Percentiles rank a stretch among this genome's conserved stretches.
Conservation (phyloP, 2,329 filamentous ascomycete species). For the Exophiala mesophila region DNA sequence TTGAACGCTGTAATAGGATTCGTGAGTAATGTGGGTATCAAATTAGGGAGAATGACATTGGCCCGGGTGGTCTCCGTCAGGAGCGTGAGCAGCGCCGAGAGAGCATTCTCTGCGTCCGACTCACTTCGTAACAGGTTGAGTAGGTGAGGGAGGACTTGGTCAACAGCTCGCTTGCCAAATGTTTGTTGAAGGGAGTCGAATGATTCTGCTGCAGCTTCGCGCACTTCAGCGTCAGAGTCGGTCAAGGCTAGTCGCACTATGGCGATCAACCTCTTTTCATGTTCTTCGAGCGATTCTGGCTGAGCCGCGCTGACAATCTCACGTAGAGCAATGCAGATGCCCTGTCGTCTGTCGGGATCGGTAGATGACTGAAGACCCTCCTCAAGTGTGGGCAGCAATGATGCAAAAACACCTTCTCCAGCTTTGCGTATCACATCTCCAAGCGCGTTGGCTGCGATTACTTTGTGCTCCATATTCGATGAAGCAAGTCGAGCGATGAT, state of each 20-base stretch:
- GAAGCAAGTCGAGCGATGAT: slow-evolving; percentile 91
- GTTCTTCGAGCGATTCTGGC: slow-evolving; percentile 82
- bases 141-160: slow-evolving; percentile 89
- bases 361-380: slow-evolving; percentile 83
- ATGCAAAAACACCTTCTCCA: slow-evolving; percentile 86
- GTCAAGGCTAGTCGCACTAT: slow-evolving; percentile 90
- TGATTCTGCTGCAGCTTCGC: slow-evolving; percentile 92
- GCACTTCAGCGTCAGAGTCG: slow-evolving; percentile 81
- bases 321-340: slow-evolving; percentile 91
- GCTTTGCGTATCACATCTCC: slow-evolving; percentile 96
- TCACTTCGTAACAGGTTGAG: slow-evolving; percentile 84
- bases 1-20: slow-evolving; percentile 93
- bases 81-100: slow-evolving; percentile 86
- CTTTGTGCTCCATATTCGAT: slow-evolving; percentile 96
- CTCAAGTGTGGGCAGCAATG: slow-evolving; percentile 82
- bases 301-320: slow-evolving; percentile 89
- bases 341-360: slow-evolving; percentile 89
- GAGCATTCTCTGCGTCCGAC: slow-evolving; percentile 81
- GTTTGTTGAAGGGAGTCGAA: slow-evolving; percentile 94
- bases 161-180: slow-evolving; percentile 87
- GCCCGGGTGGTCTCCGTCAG: slow-evolving; percentile 90
- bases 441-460: slow-evolving; percentile 94
- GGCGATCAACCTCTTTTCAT: slow-evolving; percentile 90
- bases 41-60: slow-evolving; percentile 92
- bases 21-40: slow-evolving; percentile 86